phyloP scores from a whole-genome alignment of 805 yeast genomes.

The Kazachstania africana region DNA sequence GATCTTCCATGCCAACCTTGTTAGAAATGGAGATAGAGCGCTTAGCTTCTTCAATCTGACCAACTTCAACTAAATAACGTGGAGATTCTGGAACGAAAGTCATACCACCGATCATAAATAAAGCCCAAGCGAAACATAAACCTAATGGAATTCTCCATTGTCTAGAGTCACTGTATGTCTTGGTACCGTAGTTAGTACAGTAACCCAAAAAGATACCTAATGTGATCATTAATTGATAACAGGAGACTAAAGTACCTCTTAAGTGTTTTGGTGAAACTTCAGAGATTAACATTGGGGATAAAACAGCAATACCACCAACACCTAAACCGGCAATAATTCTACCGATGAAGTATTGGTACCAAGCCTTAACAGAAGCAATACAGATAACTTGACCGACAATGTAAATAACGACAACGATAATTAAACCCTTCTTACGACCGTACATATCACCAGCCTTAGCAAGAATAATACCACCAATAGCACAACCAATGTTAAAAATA shows the following conservation, averaged over 20 bases:
- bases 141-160: constrained; percentile 71
- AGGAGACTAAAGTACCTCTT: constrained; percentile 60
- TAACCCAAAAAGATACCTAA: constrained; percentile 66
- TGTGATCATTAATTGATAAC: constrained; percentile 60
- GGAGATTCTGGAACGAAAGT: constrained; percentile 62
- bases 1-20: constrained; percentile 42
- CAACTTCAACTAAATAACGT: constrained; percentile 46
- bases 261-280: constrained; percentile 28
- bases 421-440: constrained; percentile 57
- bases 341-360: constrained; percentile 67
- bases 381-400: constrained; percentile 58
- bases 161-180: constrained; percentile 47
- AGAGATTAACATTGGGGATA: constrained; percentile 60
- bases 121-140: constrained; percentile 37
- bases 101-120: constrained; percentile 28
- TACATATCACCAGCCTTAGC: constrained; percentile 48
- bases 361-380: constrained; percentile 39
- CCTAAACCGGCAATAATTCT: constrained; percentile 61
- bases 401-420: constrained; percentile 50
- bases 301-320: constrained; percentile 65
- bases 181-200: constrained; percentile 61
- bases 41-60: constrained; percentile 49
- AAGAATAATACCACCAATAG: constrained; percentile 55
- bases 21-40: constrained; percentile 45
- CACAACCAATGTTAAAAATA: constrained; percentile 66